Evolutionary conservation across 768 basidiomycete species (phyloP), one percentile per base, ranked within the genome.

Genomic region (Tephrocybe sp.): DNA sequence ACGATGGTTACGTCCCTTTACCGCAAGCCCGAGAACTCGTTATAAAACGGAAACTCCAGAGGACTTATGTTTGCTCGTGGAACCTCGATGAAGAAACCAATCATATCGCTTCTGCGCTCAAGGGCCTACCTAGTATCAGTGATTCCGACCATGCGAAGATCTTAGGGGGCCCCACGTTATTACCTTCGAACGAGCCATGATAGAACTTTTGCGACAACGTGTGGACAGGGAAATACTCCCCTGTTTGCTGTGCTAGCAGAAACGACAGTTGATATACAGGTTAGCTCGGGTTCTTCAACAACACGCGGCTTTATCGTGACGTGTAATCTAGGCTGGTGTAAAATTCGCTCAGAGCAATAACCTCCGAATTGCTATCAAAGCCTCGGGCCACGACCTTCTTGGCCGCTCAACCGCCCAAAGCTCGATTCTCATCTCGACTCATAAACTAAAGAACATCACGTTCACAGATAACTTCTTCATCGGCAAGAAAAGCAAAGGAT

Each of bases 351-450:
- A 33, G 18, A 36, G 42, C 9, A 49, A 69, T 33, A 61, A 66
- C 31, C 58, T 71, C 21, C 65, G 67, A 5, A 45, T 70, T 13
- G 61, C 50, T 4, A 56, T 71, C 50, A 69, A 68, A 48, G 56
- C 62, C 11, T 61, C 60, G 10, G 69, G 70, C 3, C 70, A 71
- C 46, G 70, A 71, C 47, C 61, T 45, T 46, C 57, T 70, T 15
- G 69, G 69, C 1, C 67, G 66, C 27, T 69, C 69, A 3, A 68
- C 69, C 4, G 67, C 64, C 12, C 59, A 59, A 31, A 56, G 57
- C 41, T 65, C 67, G 5, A 53, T 71, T 2, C 54, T 69, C 6
- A 58, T 71, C 33, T 66, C 57, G 52, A 70, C 64, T 0, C 61
- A 61, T n/a, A 53, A 59, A 18, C 50, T 71, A 11, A 40, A 62